Percentiles rank a stretch among this genome's conserved stretches.
Evolutionary conservation across 2,329 filamentous ascomycete species (phyloP).

Genomic region (Aspergillus awamori): DNA sequence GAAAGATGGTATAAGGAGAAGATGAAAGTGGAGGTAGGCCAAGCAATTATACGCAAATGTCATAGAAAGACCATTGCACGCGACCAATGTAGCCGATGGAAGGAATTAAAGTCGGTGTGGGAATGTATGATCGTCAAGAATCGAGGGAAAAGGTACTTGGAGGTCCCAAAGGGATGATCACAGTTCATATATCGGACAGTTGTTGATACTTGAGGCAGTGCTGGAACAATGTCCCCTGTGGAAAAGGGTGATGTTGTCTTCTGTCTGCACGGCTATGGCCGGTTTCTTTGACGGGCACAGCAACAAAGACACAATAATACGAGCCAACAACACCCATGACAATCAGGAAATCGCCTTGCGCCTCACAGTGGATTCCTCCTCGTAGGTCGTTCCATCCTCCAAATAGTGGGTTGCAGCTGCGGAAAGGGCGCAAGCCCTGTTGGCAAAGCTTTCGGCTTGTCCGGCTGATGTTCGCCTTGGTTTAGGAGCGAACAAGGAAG

Average conservation of each 20-base stretch:
- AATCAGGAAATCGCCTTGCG: constrained; percentile 1
- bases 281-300: constrained; percentile 4
- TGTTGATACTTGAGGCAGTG: constrained; percentile 3
- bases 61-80: background rate
- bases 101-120: background rate
- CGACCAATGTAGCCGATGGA: background rate
- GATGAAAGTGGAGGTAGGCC: background rate
- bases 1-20: background rate
- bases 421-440: background rate
- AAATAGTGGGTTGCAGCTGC: background rate
- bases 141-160: background rate
- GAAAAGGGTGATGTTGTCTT: constrained; percentile 2
- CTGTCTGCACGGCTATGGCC: constrained; percentile 1
- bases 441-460: constrained; percentile 7
- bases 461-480: constrained; percentile 11
- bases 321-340: background rate
- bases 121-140: background rate
- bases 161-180: background rate
- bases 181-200: constrained; percentile 1
- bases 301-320: constrained; percentile 1
- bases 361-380: constrained; percentile 5
- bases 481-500: background rate
- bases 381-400: background rate
- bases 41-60: background rate
- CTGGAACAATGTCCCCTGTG: background rate